Percentiles rank a stretch among this genome's conserved stretches.
Evolutionary conservation across 75 land plant species (phyloP).

Genomic region (Larix kaempferi): DNA sequence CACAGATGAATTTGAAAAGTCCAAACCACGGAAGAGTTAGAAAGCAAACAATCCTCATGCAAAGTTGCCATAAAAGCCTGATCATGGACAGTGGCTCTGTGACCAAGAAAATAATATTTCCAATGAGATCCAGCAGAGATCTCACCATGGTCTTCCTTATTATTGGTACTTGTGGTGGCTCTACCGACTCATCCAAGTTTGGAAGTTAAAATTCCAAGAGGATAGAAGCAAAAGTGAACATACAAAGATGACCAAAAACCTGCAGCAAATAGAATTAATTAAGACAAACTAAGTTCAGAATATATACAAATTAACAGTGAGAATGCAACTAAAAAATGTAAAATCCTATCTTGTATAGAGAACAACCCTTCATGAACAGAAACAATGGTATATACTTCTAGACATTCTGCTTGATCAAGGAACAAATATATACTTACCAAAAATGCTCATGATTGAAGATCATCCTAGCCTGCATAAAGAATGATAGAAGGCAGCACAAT

Average conservation of each 20-base stretch:
- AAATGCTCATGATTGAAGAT: background rate
- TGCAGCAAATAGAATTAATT: background rate
- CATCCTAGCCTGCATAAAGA: conserved; percentile 1
- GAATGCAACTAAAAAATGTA: background rate
- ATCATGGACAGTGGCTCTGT: conserved; percentile 19
- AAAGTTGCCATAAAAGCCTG: conserved; percentile 7
- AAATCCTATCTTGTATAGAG: background rate
- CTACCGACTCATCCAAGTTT: background rate
- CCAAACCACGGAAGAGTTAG: conserved; percentile 13
- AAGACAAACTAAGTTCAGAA: background rate
- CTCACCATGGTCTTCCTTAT: background rate
- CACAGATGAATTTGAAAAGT: conserved; percentile 10
- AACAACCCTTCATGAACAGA: background rate
- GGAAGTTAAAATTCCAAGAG: background rate
- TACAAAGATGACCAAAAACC: background rate
- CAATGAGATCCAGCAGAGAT: background rate
- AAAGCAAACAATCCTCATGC: conserved; percentile 11
- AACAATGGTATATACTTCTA: background rate
- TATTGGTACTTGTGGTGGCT: no score
- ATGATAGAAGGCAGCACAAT: background rate
- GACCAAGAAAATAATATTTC: conserved; percentile 3
- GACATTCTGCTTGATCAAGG: background rate
- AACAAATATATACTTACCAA: background rate
- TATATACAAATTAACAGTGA: background rate
- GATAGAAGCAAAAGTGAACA: background rate